Evolutionary conservation across 306 rosid genomes (phyloP), one percentile per base, ranked within the genome.

Genomic region (Betula pendula): DNA sequence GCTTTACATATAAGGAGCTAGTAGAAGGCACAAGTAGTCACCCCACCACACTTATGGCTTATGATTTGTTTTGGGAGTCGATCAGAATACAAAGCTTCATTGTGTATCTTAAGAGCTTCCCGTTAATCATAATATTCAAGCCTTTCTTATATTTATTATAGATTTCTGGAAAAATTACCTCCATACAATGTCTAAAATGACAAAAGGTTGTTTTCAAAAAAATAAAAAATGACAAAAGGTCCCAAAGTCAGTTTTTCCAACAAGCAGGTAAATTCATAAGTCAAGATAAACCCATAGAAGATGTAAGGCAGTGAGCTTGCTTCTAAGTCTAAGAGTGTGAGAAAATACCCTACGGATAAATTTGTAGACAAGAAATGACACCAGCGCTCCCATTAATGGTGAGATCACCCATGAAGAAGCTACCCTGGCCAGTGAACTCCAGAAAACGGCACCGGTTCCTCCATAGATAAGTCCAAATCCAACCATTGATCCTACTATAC

Each of bases 401-500:
- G 99, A 96, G 78, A 96, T 74, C 71, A 96, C 88, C 99, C 97
- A 96, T 0, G 99, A 96, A 68, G 97, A 92, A 73, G 85, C 79
- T 45, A 96, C 99, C 79, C 95, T 90, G 1, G 97, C 99, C 53
- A 95, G 76, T 17, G 99, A 95, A 78, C 94, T 92, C 99, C 99
- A 95, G 82, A 88, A 96, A 78, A 96, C 98, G 1, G 99, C 99
- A 59, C 90, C 92, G 24, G 89, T 51, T 75, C 98, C 99, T 12
- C 99, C 99, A 71, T 92, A 96, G 42, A 47, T 91, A 10, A 96
- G 83, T 69, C 97, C 97, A 77, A 95, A 95, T 72, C 98, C 98
- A 42, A 95, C 98, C 98, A 95, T 95, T 20, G 98, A 95, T 81
- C 98, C 98, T 14, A 92, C 97, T 79, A 95, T 95, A 78, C 97